Evolutionary conservation across 2,329 filamentous ascomycete species (phyloP), one percentile per base, ranked within the genome.

Genomic region (Arthrocladium fulminans): DNA sequence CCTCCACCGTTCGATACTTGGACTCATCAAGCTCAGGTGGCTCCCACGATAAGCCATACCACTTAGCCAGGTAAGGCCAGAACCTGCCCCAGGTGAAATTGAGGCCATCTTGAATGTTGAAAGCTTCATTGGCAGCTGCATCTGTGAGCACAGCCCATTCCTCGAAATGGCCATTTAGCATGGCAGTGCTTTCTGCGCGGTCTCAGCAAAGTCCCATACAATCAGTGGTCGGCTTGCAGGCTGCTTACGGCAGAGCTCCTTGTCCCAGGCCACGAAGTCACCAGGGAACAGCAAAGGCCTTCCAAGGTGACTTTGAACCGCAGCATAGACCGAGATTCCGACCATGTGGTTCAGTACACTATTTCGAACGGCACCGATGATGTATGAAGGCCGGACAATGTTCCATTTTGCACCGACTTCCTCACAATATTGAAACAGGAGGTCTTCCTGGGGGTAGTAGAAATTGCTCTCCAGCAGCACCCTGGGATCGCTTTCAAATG

Each of bases 381-480:
- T 72, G 55, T 64, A 69, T 0, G 65, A 67, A 0, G 74, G 74
- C 46, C 70, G 68, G 15, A 66, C 67, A 10, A 75, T 60, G 51
- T 69, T 74, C 69, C 69, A 76, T 19, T 52, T 51, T 4, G 65
- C 60, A 9, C 49, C 54, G 9, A 68, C 58, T 1, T 59, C 53
- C 24, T 62, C 54, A 59, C 71, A 72, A 54, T 65, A 76, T 0
- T 60, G 56, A 40, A 55, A 63, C 2, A 77, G 65, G 3, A 64
- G 58, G 51, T 77, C 73, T 61, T 77, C 73, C 61, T 77, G 73
- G 0, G 65, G 59, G 53, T 75, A 77, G 64, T 77, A 77, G 59
- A 77, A 77, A 59, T 77, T 76, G 2, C 67, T 65, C 50, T 71
- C 69, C 0, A 73, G 60, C 3, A 56, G 57, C 3, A 71, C 59